Percentiles rank a stretch among this genome's conserved stretches.
Conservation (phyloP, 768 basidiomycete genomes). For the Agaricus subrufescens region DNA sequence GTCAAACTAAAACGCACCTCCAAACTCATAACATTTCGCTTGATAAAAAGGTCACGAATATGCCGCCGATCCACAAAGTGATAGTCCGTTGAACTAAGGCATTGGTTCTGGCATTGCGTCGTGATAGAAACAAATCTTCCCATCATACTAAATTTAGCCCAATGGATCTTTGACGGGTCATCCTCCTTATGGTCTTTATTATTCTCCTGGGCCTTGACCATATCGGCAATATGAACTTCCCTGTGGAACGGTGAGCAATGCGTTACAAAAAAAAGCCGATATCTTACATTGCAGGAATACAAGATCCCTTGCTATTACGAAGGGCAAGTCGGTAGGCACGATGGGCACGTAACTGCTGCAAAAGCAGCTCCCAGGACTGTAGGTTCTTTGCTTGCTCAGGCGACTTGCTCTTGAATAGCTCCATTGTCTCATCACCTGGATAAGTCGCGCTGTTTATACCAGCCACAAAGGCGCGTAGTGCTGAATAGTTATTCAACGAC, state of each 20-base stretch:
- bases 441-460: conserved; percentile 85
- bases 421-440: conserved; percentile 73
- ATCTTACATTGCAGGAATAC: conserved; percentile 80
- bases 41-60: conserved; percentile 52
- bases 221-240: conserved; percentile 88
- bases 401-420: conserved; percentile 60
- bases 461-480: conserved; percentile 88
- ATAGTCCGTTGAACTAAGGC: conserved; percentile 56
- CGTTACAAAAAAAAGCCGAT: conserved; percentile 5
- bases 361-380: conserved; percentile 78
- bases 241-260: conserved; percentile 34
- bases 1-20: conserved; percentile 39
- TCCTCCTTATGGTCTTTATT: conserved; percentile 68
- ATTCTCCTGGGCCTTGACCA: conserved; percentile 83
- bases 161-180: conserved; percentile 76
- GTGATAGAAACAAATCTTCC: conserved; percentile 80
- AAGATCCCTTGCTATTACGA: conserved; percentile 77
- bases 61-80: conserved; percentile 51
- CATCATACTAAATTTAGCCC: conserved; percentile 95
- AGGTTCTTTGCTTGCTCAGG: conserved; percentile 74
- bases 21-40: conserved; percentile 58
- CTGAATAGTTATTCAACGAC: conserved; percentile 87
- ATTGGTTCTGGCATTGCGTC: conserved; percentile 73
- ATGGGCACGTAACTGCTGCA: conserved; percentile 79
- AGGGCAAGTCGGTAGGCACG: conserved; percentile 89